Base-by-base conservation (phyloP, 495 filamentous ascomycete genomes). In the Aspergillus homomorphus region DNA sequence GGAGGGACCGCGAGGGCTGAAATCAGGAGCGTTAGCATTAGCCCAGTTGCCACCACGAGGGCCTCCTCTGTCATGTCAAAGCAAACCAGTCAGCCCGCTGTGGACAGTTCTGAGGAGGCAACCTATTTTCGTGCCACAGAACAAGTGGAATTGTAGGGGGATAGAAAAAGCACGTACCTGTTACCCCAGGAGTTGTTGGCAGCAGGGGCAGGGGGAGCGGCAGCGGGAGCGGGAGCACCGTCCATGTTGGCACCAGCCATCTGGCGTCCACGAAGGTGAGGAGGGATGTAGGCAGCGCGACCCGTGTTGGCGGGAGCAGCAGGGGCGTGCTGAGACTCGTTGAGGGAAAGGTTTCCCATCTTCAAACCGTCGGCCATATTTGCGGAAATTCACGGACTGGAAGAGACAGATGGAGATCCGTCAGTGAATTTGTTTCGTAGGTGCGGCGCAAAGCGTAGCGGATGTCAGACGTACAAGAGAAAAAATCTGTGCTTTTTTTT, bases 321-420 rank as follows among this genome's bases (percentile, higher is more conserved):
- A 57, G 77, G 77, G 66, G 89, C 88, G 71, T 91, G 84, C 70
- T 88, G 85, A 52, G 80, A 88, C 62, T 87, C 85, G 71, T 82
- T 82, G 63, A 96, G 80, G 71, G 81, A 88, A 68, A 96, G 80
- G 71, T 88, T 87, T 73, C 83, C 85, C 89, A 97, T 92, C 73
- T 92, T 91, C 64, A 98, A 85, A 78, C 95, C 87, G 74, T 96
- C 92, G 74, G 94, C 93, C 94, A 98, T 98, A 64, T 72, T 86
- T 79, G 67, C 70, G 79, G 61, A 72, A 52, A 57, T 59, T 68
- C 56, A 74, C 61, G 53, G 57, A 60, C 52, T 69, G 56, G 22
- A 22, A 12, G 10, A 54, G 61, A 16, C 41, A 12, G 53, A n/a
- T n/a, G n/a, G n/a, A 19, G n/a, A 55, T 15, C 21, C 56, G 56